Conservation (phyloP, 495 filamentous ascomycete genomes). For the Neurospora tetraspora region DNA sequence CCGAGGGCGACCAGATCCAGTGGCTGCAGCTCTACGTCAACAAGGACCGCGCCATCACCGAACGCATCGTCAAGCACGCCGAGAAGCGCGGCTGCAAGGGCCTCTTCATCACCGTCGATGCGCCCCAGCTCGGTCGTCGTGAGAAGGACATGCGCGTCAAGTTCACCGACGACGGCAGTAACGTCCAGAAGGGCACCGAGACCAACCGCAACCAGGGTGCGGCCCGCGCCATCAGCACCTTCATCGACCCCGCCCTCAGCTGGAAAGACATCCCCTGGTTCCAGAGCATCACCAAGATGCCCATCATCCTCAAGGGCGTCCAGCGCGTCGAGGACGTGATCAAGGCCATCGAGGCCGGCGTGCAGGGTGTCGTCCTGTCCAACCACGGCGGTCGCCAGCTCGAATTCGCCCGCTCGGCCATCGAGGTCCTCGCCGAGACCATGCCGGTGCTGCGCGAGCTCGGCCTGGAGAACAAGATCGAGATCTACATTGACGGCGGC, state of each 20-base stretch:
- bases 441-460: slow-evolving; percentile 85
- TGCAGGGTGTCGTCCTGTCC: slow-evolving; percentile 87
- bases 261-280: slow-evolving; percentile 98
- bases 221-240: slow-evolving; percentile 79
- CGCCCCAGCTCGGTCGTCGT: slow-evolving; percentile 84
- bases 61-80: slow-evolving; percentile 83
- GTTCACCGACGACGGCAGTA: slow-evolving; percentile 76
- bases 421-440: slow-evolving; percentile 91
- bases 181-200: slow-evolving; percentile 62
- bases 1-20: slow-evolving; percentile 70
- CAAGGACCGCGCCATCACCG: slow-evolving; percentile 85
- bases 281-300: slow-evolving; percentile 84
- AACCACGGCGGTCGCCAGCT: slow-evolving; percentile 98
- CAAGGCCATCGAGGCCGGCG: slow-evolving; percentile 68
- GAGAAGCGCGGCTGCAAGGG: slow-evolving; percentile 89
- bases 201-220: slow-evolving; percentile 87
- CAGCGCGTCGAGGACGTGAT: slow-evolving; percentile 94
- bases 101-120: slow-evolving; percentile 97
- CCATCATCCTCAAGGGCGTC: slow-evolving; percentile 92
- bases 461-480: slow-evolving; percentile 73
- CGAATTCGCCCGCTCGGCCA: slow-evolving; percentile 80
- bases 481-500: slow-evolving; percentile 88
- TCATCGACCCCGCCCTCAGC: slow-evolving; percentile 83
- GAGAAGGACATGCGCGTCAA: slow-evolving; percentile 95
- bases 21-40: slow-evolving; percentile 99